A percentile compares a stretch with the other conserved stretches of the same genome.
phyloP scores from a whole-genome alignment of 371 early-diverging fungal species.

The Scutellospora calospora region DNA sequence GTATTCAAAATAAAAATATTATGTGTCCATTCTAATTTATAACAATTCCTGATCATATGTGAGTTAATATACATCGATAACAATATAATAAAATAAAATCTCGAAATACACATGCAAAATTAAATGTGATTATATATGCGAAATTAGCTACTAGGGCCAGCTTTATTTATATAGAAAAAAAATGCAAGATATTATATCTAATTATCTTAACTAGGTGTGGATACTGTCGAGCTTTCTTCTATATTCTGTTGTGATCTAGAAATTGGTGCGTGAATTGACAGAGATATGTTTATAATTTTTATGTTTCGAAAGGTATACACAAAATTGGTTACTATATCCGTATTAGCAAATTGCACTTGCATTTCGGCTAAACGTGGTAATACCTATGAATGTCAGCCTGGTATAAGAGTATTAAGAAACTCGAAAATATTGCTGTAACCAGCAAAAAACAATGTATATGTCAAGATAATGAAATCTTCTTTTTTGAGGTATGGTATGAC shows the following conservation, averaged over 20 bases:
- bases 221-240: slow-evolving; percentile 30
- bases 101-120: too few species aligned
- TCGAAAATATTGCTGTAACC: slow-evolving; percentile 1
- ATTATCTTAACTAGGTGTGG: too few species aligned
- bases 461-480: slow-evolving; percentile 21
- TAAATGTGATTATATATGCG: too few species aligned
- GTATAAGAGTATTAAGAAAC: slow-evolving; percentile 1
- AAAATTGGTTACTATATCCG: slow-evolving; percentile 10
- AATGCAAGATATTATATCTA: too few species aligned
- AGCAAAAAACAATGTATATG: slow-evolving; percentile 26
- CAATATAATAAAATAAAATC: too few species aligned
- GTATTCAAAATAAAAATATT: too few species aligned
- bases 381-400: not conserved
- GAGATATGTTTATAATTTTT: slow-evolving; percentile 2
- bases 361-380: slow-evolving; percentile 13
- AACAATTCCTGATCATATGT: too few species aligned
- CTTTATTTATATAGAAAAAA: too few species aligned
- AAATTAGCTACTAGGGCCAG: too few species aligned
- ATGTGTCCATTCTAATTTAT: too few species aligned
- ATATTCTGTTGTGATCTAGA: slow-evolving; percentile 21
- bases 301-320: slow-evolving; percentile 25
- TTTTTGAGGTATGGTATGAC: slow-evolving; percentile 30
- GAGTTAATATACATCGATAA: too few species aligned
- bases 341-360: slow-evolving; percentile 5
- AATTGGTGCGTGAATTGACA: slow-evolving; percentile 2